These are phyloP conservation scores for Blastobotrys peoriensis DNA, from an alignment of 805 yeast species.

Conservation along the genomic window DNA sequence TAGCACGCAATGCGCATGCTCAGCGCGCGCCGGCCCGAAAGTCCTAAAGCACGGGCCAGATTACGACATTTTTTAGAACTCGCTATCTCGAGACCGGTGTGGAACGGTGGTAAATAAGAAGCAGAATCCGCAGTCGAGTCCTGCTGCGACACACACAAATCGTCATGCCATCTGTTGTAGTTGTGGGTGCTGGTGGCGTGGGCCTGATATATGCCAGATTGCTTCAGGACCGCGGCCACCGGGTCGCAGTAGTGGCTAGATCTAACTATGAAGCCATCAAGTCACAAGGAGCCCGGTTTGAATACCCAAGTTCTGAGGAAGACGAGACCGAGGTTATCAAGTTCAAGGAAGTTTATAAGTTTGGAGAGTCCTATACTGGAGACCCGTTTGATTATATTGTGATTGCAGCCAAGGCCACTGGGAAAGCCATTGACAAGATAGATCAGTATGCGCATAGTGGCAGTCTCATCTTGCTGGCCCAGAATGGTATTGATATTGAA, in stretches of 20 bases:
- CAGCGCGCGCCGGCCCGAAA: no score
- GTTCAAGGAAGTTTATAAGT: slow-evolving; percentile 7
- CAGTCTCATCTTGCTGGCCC: slow-evolving; percentile 13
- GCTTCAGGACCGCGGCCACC: slow-evolving; percentile 3
- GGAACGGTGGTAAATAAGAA: no score
- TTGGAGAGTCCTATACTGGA: slow-evolving; percentile 5
- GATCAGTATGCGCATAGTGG: slow-evolving; percentile 9
- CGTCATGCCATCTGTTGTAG: slow-evolving; percentile 8
- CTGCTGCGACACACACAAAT: background rate
- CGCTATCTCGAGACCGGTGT: no score
- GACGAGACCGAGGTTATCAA: slow-evolving; percentile 1
- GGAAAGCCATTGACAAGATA: slow-evolving; percentile 6
- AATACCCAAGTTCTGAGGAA: background rate
- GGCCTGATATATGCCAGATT: slow-evolving; percentile 11
- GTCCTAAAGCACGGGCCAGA: no score
- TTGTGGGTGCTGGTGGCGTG: slow-evolving; percentile 19
- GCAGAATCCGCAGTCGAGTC: no score
- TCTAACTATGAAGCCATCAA: slow-evolving; percentile 13
- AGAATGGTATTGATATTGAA: slow-evolving; percentile 19
- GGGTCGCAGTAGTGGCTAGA: slow-evolving; percentile 13
- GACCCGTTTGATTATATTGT: slow-evolving; percentile 11
- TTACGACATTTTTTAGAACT: no score
- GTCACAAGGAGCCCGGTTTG: slow-evolving; percentile 6
- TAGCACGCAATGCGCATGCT: no score
- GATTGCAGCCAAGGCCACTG: slow-evolving; percentile 13